phyloP scores from a whole-genome alignment of 352 stramenopile genomes.

The Stephanocyclus meneghinianus region DNA sequence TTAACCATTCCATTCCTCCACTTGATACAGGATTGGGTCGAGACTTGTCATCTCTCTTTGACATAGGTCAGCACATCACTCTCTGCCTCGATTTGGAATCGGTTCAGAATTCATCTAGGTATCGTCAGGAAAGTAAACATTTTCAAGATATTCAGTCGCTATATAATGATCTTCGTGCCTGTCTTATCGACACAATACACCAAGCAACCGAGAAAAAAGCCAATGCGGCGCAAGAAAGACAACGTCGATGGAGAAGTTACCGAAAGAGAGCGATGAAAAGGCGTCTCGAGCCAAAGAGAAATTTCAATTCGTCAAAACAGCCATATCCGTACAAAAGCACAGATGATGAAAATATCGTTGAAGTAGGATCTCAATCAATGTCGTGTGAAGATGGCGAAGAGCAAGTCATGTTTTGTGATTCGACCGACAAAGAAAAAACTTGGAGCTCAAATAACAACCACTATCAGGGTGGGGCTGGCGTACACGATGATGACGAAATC shows the following conservation, averaged over 20 bases:
- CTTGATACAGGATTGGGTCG: slow-evolving; percentile 27
- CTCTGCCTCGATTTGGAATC: slow-evolving; percentile 46
- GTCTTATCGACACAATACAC: slow-evolving; percentile 25
- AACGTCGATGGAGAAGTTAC: background rate
- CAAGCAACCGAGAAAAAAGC: slow-evolving; percentile 21
- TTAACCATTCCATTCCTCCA: slow-evolving; percentile 7
- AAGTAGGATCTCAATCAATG: slow-evolving; percentile 10
- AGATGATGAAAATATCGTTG: background rate
- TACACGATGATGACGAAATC: slow-evolving; percentile 1
- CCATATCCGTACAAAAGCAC: background rate
- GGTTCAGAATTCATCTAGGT: background rate
- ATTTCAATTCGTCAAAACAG: background rate
- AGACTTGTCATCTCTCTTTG: slow-evolving; percentile 77
- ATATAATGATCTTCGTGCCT: slow-evolving; percentile 31
- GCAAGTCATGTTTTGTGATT: slow-evolving; percentile 7
- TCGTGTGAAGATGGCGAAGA: slow-evolving; percentile 5
- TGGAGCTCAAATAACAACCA: background rate
- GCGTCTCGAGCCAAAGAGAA: background rate
- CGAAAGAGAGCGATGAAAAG: slow-evolving; percentile 12
- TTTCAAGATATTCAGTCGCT: slow-evolving; percentile 30
- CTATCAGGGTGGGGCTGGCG: background rate
- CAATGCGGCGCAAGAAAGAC: slow-evolving; percentile 2
- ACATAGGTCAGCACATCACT: slow-evolving; percentile 80
- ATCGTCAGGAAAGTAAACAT: background rate
- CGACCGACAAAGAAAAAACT: slow-evolving; percentile 3